Base-by-base conservation (phyloP, 2,329 filamentous ascomycete genomes). In the Trichophyton simii region DNA sequence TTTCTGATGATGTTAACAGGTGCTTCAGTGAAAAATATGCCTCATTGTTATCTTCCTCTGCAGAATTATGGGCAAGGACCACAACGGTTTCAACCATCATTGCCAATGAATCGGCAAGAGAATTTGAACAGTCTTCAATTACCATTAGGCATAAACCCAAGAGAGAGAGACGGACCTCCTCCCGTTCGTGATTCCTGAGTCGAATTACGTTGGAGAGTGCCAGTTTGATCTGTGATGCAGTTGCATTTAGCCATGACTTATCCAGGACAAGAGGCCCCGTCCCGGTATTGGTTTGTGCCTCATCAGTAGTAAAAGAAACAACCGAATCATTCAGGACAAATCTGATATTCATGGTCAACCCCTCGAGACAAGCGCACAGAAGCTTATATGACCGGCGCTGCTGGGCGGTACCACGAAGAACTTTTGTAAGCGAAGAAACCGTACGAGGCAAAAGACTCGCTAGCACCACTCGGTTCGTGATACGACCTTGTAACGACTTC, bases 361-460 rank as follows among this genome's bases (percentile, higher is more conserved):
- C 78, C 6, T 82, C 75, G 6, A 95, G 70, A 18, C 83, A 83
- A 61, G 76, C 76, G 25, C 85, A 76, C 5, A 97, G 76, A 0
- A 95, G 81, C 46, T 80, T 82, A 66, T 80, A 85, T 57, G 81
- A 79, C 38, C 83, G 77, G 57, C 83, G 79, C 66, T 81, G 80
- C 46, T 82, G 78, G n/a, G 80, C 83, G 0, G 86, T 87, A 0
- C 84, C 84, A 3, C 87, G 86, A 58, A 95, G 75, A 0, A 90
- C 77, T 68, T 87, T 91, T 1, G 87, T 86, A 25, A 99, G 76
- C 0, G 85, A 84, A 2, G 94, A 97, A 0, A 96, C 83, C 0
- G 89, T 89, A 8, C 91, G 90, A 0, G 95, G 94, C 48, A 97
- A 79, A 68, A 99, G 94, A 64, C 83, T 91, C 8, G 90, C 89